A percentile compares a stretch with the other conserved stretches of the same genome.
These are phyloP conservation scores for Misopates orontium DNA, from an alignment of 257 asterid species.

Conservation along the genomic window DNA sequence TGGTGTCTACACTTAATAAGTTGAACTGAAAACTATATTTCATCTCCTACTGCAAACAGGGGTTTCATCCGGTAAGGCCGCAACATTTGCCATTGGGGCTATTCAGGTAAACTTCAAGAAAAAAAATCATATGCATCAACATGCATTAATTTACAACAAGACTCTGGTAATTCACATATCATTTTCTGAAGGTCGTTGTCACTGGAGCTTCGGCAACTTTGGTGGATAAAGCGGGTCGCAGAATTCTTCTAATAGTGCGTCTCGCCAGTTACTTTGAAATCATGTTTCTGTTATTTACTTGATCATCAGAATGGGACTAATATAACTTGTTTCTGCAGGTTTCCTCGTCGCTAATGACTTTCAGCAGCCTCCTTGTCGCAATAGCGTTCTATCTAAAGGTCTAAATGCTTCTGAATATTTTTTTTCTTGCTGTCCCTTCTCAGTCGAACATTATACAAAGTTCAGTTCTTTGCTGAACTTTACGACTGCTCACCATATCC, in stretches of 20 bases:
- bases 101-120: slow-evolving; percentile 60
- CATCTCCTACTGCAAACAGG: slow-evolving; percentile 44
- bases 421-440: not conserved
- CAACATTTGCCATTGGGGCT: slow-evolving; percentile 83
- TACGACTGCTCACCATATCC: not conserved
- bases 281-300: slow-evolving; percentile 6
- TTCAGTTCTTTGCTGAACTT: not conserved
- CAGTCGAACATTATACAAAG: not conserved
- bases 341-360: slow-evolving; percentile 59
- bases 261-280: not conserved
- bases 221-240: slow-evolving; percentile 82
- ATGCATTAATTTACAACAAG: not conserved
- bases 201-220: slow-evolving; percentile 64
- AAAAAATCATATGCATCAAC: not conserved
- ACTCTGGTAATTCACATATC: slow-evolving; percentile 8
- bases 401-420: slow-evolving; percentile 11
- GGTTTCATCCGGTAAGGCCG: slow-evolving; percentile 67
- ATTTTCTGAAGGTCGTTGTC: slow-evolving; percentile 54
- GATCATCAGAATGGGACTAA: not conserved
- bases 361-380: slow-evolving; percentile 72
- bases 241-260: slow-evolving; percentile 79
- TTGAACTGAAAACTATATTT: slow-evolving; percentile 9
- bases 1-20: slow-evolving; percentile 12
- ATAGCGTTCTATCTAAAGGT: slow-evolving; percentile 67
- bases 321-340: slow-evolving; percentile 42